Percentiles rank a stretch among this genome's conserved stretches.
phyloP scores from a whole-genome alignment of 2,329 filamentous ascomycete genomes.

The Cercospora sesami region DNA sequence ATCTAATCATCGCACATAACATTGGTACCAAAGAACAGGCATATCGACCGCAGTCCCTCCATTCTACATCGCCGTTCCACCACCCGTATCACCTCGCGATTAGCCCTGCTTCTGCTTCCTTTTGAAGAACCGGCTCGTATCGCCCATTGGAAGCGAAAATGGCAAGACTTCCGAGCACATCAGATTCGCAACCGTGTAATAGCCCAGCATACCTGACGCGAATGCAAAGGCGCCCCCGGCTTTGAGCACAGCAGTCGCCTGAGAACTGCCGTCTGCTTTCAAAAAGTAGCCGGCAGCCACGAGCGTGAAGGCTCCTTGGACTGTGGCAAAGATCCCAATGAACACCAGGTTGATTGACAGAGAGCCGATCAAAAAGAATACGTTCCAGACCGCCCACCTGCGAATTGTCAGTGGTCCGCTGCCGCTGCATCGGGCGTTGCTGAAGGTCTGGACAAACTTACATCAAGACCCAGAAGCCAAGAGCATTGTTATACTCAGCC shows the following conservation, averaged over 20 bases:
- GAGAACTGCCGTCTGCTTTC: conserved; percentile 45
- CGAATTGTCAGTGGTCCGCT: conserved; percentile 6
- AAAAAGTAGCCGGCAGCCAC: conserved; percentile 51
- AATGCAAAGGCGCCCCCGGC: conserved; percentile 52
- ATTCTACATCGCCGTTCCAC: background rate
- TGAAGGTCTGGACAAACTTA: conserved; percentile 29
- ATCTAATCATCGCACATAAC: background rate
- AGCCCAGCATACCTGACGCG: conserved; percentile 49
- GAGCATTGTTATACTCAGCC: conserved; percentile 50
- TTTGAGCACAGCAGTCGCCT: conserved; percentile 44
- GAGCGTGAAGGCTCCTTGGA: conserved; percentile 49
- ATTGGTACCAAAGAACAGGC: background rate
- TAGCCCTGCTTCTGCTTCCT: conserved; percentile 31
- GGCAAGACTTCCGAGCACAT: conserved; percentile 44
- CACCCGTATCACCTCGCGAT: background rate
- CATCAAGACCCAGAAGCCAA: conserved; percentile 52
- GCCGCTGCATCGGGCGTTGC: background rate
- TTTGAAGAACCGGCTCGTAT: conserved; percentile 45
- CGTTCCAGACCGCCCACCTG: conserved; percentile 50
- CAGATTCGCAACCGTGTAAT: conserved; percentile 48
- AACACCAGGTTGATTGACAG: conserved; percentile 51
- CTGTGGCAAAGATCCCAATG: conserved; percentile 51
- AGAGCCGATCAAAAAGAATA: conserved; percentile 50
- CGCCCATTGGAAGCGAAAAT: conserved; percentile 46
- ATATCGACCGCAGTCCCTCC: background rate